A percentile compares a stretch with the other conserved stretches of the same genome.
phyloP scores from a whole-genome alignment of 164 flowering plant species.

The Annona squamosa region DNA sequence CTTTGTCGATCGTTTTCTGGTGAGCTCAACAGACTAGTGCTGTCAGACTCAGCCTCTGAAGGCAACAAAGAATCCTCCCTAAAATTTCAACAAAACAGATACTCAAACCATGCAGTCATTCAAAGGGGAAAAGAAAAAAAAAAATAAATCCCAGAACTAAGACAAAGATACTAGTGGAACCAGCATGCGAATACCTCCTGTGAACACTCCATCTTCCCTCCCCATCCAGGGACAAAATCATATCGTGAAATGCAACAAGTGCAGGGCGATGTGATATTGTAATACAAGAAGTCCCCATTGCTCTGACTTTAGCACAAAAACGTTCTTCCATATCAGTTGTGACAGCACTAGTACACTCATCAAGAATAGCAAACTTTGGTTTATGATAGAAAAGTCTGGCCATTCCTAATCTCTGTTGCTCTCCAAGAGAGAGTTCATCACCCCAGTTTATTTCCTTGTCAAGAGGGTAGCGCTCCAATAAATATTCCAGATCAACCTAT shows the following conservation, averaged over 20 bases:
- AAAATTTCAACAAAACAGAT: constrained; percentile 12
- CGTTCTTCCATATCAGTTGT: constrained; percentile 99
- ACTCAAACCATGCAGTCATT: neutral
- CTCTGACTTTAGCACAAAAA: constrained; percentile 91
- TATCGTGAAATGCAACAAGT: constrained; percentile 96
- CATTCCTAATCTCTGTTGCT: constrained; percentile 98
- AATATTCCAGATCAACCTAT: constrained; percentile 94
- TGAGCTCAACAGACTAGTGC: constrained; percentile 15
- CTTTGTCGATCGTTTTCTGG: constrained; percentile 62
- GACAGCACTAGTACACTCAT: constrained; percentile 99
- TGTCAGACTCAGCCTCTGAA: constrained; percentile 20
- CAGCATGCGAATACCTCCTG: constrained; percentile 29
- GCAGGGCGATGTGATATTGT: constrained; percentile 99
- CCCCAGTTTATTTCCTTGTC: constrained; percentile 97
- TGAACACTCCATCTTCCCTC: constrained; percentile 95
- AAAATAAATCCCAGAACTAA: neutral
- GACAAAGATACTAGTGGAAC: neutral
- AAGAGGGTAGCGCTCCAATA: constrained; percentile 86
- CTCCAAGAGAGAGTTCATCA: constrained; percentile 95
- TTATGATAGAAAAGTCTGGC: constrained; percentile 97
- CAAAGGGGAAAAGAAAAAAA: neutral
- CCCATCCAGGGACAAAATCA: constrained; percentile 93
- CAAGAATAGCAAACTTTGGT: constrained; percentile 98
- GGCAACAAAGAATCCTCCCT: constrained; percentile 47
- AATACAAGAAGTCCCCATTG: constrained; percentile 99